Percentiles rank a stretch among this genome's conserved stretches.
Evolutionary conservation across 2,329 filamentous ascomycete species (phyloP).

Genomic region (Fonsecaea erecta): DNA sequence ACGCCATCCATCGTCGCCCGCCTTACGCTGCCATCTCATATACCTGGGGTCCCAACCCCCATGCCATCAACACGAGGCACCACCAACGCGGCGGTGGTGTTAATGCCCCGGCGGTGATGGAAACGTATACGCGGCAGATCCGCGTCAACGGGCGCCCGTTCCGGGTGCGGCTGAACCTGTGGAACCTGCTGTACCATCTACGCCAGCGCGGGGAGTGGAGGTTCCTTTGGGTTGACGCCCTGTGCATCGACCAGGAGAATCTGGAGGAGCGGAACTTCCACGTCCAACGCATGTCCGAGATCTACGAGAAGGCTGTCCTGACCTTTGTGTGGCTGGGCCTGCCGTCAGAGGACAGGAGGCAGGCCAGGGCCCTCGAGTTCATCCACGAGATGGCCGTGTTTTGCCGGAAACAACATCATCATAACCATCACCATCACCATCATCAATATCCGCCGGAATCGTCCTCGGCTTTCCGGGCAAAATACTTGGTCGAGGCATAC

Average conservation of each 20-base stretch:
- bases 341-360: constrained; percentile 30
- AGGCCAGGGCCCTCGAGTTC: constrained; percentile 35
- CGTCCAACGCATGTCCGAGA: constrained; percentile 35
- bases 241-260: constrained; percentile 37
- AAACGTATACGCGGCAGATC: constrained; percentile 21
- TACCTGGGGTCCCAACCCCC: constrained; percentile 32
- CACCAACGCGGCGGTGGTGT: neutral
- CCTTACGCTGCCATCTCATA: constrained; percentile 36
- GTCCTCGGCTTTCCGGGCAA: neutral
- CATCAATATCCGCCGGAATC: neutral
- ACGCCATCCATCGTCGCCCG: constrained; percentile 31
- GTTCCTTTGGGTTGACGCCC: constrained; percentile 36
- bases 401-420: neutral
- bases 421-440: neutral
- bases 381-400: constrained; percentile 30
- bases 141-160: constrained; percentile 36
- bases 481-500: constrained; percentile 11
- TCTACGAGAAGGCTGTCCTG: constrained; percentile 32
- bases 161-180: constrained; percentile 31
- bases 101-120: neutral
- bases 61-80: neutral
- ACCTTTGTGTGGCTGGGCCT: constrained; percentile 40
- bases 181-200: constrained; percentile 32
- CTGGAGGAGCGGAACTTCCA: constrained; percentile 37
- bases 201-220: constrained; percentile 30